phyloP scores from a whole-genome alignment of 768 basidiomycete genomes.

The Termitomyces bulborhizus region DNA sequence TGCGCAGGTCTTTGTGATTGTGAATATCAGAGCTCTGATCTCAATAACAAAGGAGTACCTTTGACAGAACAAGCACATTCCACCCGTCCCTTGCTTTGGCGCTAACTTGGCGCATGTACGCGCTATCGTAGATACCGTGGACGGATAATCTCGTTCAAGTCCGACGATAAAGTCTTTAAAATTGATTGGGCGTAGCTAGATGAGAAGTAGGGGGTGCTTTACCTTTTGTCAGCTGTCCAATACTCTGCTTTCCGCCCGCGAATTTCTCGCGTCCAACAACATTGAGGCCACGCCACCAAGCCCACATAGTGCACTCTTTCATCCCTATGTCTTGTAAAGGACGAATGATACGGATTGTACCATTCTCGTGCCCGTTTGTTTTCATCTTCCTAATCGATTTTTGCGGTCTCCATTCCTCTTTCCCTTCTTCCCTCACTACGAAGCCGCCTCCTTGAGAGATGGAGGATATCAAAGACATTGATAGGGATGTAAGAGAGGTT shows the following conservation, averaged over 20 bases:
- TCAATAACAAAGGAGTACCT: slow-evolving; percentile 31
- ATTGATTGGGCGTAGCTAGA: not conserved
- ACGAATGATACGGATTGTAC: slow-evolving; percentile 46
- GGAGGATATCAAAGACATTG: slow-evolving; percentile 65
- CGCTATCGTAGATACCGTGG: slow-evolving; percentile 79
- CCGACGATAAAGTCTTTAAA: slow-evolving; percentile 70
- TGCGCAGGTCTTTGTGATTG: slow-evolving; percentile 49
- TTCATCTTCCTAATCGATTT: slow-evolving; percentile 6
- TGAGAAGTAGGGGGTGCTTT: not conserved
- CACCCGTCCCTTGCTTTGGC: slow-evolving; percentile 49
- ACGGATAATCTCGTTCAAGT: slow-evolving; percentile 77
- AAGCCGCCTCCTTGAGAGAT: slow-evolving; percentile 77
- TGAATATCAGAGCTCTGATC: not conserved
- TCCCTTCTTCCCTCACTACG: slow-evolving; percentile 57
- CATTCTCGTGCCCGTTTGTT: slow-evolving; percentile 7
- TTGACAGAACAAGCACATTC: slow-evolving; percentile 57
- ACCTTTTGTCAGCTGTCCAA: slow-evolving; percentile 68
- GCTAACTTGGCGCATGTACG: slow-evolving; percentile 75
- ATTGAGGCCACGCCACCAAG: slow-evolving; percentile 61
- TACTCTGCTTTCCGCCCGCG: slow-evolving; percentile 47
- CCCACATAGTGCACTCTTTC: slow-evolving; percentile 77
- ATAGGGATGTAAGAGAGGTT: slow-evolving; percentile 72
- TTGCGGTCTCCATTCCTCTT: slow-evolving; percentile 60
- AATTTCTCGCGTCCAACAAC: slow-evolving; percentile 45
- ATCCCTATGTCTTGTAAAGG: slow-evolving; percentile 69